Evolutionary conservation across 192 early-diverging fungal genomes (phyloP), one percentile per base, ranked within the genome.

Genomic region (Linderina pennispora): DNA sequence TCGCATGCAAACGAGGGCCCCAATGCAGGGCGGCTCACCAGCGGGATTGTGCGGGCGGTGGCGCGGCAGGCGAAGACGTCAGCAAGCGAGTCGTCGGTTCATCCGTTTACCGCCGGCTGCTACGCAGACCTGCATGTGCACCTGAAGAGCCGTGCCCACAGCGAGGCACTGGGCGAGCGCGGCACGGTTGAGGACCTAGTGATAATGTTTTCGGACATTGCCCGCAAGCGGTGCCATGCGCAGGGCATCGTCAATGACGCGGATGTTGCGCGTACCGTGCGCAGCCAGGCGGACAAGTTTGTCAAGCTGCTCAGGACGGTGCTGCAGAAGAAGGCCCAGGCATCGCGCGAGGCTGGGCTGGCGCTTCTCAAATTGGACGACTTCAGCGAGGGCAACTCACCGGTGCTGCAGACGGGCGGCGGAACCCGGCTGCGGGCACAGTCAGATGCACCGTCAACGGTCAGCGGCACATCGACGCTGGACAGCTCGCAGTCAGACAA

Each of bases 361-460:
- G 69, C 58, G 43, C 58, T 73, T 36, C 36, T 73, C 18, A 73
- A 58, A 40, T 48, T 73, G 26, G 69, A 73, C 36, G 69, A 73
- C 35, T 65, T 54, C 8, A 51, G 50, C 2, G 55, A 58, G 11
- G 17, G 40, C 1, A 23, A 47, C 1, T n/a, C n/a, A n/a, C n/a
- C n/a, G n/a, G 28, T 48, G 3, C 40, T 47, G 19, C 5, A 11
- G 6, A 8, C 28, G 28, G 28, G 28, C 28, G 5, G 28, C 6
- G 58, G 54, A 16, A 43, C 42, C 18, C 39, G 37, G 0, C 36
- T 42, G 31, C 47, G 44, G 1, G 35, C 52, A 6, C 31, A 38
- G 17, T 47, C 61, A 17, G 55, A 62, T 1, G 19, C 49, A 8
- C 39, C 62, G 7, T 26, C 11, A 17, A 26, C 32, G 39, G 6